These are phyloP conservation scores for Penicillium olsonii DNA, from an alignment of 2,329 filamentous ascomycete genomes.

Conservation along the genomic window DNA sequence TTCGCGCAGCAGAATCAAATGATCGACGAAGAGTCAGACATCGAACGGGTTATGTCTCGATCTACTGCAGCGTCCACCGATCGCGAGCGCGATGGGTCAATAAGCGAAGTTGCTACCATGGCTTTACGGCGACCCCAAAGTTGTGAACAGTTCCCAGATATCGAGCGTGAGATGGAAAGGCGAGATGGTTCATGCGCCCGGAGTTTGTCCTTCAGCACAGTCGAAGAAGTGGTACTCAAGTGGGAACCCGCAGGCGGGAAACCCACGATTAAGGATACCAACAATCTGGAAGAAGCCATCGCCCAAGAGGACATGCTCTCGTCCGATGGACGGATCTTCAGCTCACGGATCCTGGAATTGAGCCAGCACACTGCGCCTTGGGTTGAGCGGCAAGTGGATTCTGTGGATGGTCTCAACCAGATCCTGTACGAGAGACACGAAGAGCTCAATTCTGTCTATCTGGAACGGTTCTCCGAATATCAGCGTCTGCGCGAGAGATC, in stretches of 20 bases:
- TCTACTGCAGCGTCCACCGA: constrained; percentile 34
- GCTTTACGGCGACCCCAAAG: constrained; percentile 42
- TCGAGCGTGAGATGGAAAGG: constrained; percentile 19
- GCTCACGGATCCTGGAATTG: constrained; percentile 39
- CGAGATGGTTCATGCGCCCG: constrained; percentile 39
- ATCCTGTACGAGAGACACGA: constrained; percentile 64
- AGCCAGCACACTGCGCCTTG: constrained; percentile 42
- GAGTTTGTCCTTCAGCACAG: constrained; percentile 50
- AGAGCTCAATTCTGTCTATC: constrained; percentile 67
- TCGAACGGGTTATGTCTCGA: constrained; percentile 30
- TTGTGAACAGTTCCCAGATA: constrained; percentile 27
- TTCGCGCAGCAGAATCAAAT: constrained; percentile 12
- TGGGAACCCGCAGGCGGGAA: constrained; percentile 34
- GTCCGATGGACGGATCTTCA: constrained; percentile 38
- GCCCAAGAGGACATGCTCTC: constrained; percentile 41
- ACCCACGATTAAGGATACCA: constrained; percentile 33
- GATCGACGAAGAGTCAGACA: constrained; percentile 31
- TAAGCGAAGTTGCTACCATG: constrained; percentile 28
- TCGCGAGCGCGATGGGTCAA: constrained; percentile 23
- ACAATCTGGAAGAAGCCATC: constrained; percentile 44
- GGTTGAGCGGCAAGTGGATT: constrained; percentile 45
- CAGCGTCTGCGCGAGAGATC: constrained; percentile 67
- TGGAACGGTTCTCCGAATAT: constrained; percentile 70
- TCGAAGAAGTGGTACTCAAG: constrained; percentile 46
- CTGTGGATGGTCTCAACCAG: constrained; percentile 61